Conservation (phyloP, 2,329 filamentous ascomycete species). For the Aspergillus arachidicola region DNA sequence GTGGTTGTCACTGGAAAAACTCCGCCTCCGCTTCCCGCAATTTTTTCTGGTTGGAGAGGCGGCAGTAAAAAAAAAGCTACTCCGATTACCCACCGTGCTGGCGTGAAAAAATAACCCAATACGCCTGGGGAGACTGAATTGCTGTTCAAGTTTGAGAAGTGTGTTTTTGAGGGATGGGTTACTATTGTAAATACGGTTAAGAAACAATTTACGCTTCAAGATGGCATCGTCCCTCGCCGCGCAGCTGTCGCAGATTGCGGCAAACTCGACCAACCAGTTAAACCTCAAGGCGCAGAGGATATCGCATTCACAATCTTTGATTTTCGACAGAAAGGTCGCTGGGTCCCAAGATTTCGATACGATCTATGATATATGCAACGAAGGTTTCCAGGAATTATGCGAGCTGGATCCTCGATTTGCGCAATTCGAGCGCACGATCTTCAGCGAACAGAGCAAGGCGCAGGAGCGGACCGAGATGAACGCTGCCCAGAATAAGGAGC, state of each 20-base stretch:
- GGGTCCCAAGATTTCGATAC: slow-evolving; percentile 87
- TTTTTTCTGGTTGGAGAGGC: slow-evolving; percentile 20
- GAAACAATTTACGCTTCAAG: slow-evolving; percentile 23
- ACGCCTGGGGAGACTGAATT: neutral
- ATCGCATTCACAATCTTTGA: slow-evolving; percentile 88
- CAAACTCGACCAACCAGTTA: slow-evolving; percentile 84
- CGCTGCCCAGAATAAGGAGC: slow-evolving; percentile 74
- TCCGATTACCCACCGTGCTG: slow-evolving; percentile 9
- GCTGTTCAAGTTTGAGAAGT: slow-evolving; percentile 6
- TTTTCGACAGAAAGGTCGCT: slow-evolving; percentile 85
- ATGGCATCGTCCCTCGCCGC: slow-evolving; percentile 89
- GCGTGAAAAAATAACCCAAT: neutral
- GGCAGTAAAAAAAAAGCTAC: slow-evolving; percentile 40
- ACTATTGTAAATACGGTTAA: slow-evolving; percentile 17
- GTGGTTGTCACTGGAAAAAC: slow-evolving; percentile 26
- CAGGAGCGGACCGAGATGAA: slow-evolving; percentile 88
- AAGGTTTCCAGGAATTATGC: slow-evolving; percentile 91
- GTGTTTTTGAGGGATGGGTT: slow-evolving; percentile 24
- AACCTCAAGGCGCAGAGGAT: slow-evolving; percentile 92
- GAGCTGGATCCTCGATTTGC: slow-evolving; percentile 78
- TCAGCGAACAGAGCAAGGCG: slow-evolving; percentile 88
- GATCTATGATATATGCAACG: slow-evolving; percentile 81
- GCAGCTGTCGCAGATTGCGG: slow-evolving; percentile 90
- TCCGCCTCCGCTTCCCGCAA: slow-evolving; percentile 26
- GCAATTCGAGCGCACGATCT: slow-evolving; percentile 75